A percentile compares a stretch with the other conserved stretches of the same genome.
Conservation (phyloP, 73 alveolate genomes). For the Uronychia binucleata region DNA sequence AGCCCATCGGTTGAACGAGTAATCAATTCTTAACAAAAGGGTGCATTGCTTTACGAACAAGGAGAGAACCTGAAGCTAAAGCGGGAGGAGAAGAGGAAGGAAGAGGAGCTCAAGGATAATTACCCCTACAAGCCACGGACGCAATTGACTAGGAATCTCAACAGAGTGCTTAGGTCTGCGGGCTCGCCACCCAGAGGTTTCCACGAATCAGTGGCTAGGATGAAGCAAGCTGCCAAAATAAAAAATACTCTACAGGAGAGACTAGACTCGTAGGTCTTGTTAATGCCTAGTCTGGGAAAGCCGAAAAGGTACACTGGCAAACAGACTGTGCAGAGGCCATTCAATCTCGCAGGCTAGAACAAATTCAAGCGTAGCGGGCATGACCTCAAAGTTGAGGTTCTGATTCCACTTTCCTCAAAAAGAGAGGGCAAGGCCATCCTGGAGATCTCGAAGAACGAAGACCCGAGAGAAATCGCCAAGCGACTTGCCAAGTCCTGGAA, state of each 20-base stretch:
- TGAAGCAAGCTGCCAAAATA: background rate
- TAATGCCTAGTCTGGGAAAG: background rate
- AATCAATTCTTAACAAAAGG: background rate
- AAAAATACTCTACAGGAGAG: background rate
- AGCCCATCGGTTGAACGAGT: background rate
- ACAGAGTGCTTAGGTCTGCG: background rate
- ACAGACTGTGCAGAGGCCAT: background rate
- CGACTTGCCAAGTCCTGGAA: background rate
- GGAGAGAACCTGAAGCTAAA: background rate
- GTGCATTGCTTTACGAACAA: background rate
- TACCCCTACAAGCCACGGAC: background rate
- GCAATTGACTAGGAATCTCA: background rate
- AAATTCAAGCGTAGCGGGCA: background rate
- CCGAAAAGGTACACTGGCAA: background rate
- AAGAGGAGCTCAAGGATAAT: background rate
- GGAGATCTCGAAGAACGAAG: background rate
- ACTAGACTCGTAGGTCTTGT: background rate
- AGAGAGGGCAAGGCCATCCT: background rate
- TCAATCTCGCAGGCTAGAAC: background rate
- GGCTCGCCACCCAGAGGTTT: background rate
- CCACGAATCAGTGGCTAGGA: background rate
- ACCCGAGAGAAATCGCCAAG: background rate
- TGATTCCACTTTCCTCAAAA: background rate
- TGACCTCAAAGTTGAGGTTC: background rate
- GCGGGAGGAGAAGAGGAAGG: background rate